phyloP scores from a whole-genome alignment of 768 basidiomycete genomes.

The Lactarius evosmus region DNA sequence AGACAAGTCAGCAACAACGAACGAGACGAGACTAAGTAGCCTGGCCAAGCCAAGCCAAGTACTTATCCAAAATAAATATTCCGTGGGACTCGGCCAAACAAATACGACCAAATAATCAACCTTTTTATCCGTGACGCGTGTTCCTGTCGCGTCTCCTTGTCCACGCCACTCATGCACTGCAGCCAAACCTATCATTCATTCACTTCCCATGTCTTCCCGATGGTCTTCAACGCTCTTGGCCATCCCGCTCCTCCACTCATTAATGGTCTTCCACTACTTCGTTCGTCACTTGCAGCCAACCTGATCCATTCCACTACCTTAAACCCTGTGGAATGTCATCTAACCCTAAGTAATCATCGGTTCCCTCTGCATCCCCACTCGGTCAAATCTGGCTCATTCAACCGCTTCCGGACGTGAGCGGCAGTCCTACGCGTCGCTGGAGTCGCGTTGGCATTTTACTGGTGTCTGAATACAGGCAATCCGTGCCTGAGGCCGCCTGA shows the following conservation, averaged over 20 bases:
- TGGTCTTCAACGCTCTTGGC: conserved; percentile 20
- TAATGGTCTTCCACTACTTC: conserved; percentile 13
- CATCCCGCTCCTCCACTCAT: conserved; percentile 7
- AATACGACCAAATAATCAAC: conserved; percentile 5
- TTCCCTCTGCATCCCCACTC: conserved; percentile 10
- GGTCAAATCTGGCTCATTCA: conserved; percentile 1
- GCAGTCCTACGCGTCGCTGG: background rate
- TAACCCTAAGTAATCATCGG: conserved; percentile 26
- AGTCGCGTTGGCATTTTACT: background rate
- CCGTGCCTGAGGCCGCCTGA: background rate
- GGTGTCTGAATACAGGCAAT: conserved; percentile 16
- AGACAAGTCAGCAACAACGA: background rate
- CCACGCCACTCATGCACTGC: conserved; percentile 7
- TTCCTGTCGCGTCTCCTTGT: background rate
- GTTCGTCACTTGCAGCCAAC: conserved; percentile 21
- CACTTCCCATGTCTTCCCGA: conserved; percentile 14
- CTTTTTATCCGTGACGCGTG: background rate
- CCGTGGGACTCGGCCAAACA: background rate
- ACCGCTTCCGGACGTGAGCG: conserved; percentile 1
- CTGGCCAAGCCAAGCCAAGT: too few relatives aligned
- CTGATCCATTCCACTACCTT: conserved; percentile 18
- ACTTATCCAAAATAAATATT: too few relatives aligned
- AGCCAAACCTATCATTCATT: background rate
- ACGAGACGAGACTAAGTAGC: too few relatives aligned
- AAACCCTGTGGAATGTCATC: conserved; percentile 25